Evolutionary conservation across 23 red algal genomes (phyloP).

Genomic region (Gracilaria vermiculophylla): DNA sequence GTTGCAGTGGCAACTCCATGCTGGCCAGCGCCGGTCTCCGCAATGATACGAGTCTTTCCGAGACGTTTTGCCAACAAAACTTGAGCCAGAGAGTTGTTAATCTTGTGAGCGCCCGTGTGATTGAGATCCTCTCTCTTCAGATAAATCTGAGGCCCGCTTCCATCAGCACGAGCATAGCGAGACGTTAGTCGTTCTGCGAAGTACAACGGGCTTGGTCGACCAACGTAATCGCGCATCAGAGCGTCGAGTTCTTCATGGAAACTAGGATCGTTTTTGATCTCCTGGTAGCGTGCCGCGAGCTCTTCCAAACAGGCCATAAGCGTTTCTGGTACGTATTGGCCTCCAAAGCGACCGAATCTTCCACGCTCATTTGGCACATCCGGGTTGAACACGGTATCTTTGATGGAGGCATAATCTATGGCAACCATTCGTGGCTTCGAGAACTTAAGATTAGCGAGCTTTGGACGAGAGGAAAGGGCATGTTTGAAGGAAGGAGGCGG

Average conservation of each 20-base stretch:
- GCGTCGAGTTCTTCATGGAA: slow-evolving; percentile 84
- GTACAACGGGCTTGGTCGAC: slow-evolving; percentile 90
- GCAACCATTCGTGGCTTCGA: slow-evolving; percentile 16
- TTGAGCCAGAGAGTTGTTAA: slow-evolving; percentile 97
- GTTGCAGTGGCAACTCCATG: slow-evolving; percentile 99
- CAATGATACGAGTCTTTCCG: slow-evolving; percentile 96
- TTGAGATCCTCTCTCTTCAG: slow-evolving; percentile 97
- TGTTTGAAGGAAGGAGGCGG: neutral
- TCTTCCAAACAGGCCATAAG: slow-evolving; percentile 79
- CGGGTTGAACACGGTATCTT: slow-evolving; percentile 56
- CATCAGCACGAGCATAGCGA: slow-evolving; percentile 81
- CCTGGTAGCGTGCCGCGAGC: slow-evolving; percentile 48
- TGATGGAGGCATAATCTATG: slow-evolving; percentile 21
- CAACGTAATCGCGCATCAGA: slow-evolving; percentile 88
- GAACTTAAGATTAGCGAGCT: neutral
- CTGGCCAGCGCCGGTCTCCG: slow-evolving; percentile 99
- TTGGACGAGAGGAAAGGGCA: neutral
- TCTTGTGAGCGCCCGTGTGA: slow-evolving; percentile 99
- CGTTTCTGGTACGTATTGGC: slow-evolving; percentile 96
- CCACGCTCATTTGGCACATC: slow-evolving; percentile 69
- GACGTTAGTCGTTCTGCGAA: slow-evolving; percentile 93
- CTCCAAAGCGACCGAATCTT: slow-evolving; percentile 89
- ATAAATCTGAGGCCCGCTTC: slow-evolving; percentile 89
- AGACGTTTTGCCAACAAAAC: slow-evolving; percentile 86
- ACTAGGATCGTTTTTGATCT: slow-evolving; percentile 54